Base-by-base conservation (phyloP, 2,329 filamentous ascomycete genomes). In the Beauveria rudraprayagi region DNA sequence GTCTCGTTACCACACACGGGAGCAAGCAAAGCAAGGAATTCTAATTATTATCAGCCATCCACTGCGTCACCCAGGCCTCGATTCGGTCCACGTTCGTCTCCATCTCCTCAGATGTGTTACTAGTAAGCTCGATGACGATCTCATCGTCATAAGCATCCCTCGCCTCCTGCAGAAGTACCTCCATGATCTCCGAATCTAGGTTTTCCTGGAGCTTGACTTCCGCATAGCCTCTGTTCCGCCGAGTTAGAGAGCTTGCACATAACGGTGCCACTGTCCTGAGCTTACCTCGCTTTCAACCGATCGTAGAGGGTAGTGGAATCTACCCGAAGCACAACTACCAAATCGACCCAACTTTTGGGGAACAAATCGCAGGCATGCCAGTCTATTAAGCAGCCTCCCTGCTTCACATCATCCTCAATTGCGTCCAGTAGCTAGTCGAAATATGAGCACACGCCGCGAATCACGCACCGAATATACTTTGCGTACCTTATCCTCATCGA, bases 321-420 rank as follows among this genome's bases (percentile, higher is more conserved):
- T 61, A 90, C 91, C 51, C 94, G 83, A 65, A 99, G 75, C 60
- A 99, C 94, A 5, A 97, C 89, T 1, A 99, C 92, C 2, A 99
- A 83, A 72, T 99, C 94, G 70, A 99, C 89, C 91, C 92, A 95
- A 70, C 89, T 89, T 71, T 89, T 87, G 2, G 94, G 94, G 70
- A 97, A 97, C 24, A 97, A 77, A 69, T 97, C 94, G 77, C 93
- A 97, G 2, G 92, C 93, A 76, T 99, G 94, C 93, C 94, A 99
- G 77, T 99, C 94, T 70, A 99, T 89, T 67, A 99, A 86, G 73
- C 86, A 90, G 22, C 94, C 94, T 61, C 93, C 93, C 22, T 83
- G 76, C 64, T 87, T 83, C 44, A 90, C 82, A 63, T 94, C 88
- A 61, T 90, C 83, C 76, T 97, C 94, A 61, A 99, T 88, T 53